A percentile compares a stretch with the other conserved stretches of the same genome.
phyloP scores from a whole-genome alignment of 306 rosid species.

The Glycine tomentella region DNA sequence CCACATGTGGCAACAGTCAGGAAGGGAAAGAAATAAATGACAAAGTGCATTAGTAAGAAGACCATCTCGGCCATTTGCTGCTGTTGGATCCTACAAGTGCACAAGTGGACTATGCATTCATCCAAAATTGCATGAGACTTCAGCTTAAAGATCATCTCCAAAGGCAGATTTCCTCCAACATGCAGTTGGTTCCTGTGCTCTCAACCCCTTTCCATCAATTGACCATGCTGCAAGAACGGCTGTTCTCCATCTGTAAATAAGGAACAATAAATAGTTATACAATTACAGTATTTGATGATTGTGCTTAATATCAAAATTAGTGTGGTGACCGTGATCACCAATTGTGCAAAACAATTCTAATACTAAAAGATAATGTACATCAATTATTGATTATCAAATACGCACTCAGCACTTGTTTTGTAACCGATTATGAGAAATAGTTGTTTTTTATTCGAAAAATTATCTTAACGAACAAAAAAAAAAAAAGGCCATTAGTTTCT shows the following conservation, averaged over 20 bases:
- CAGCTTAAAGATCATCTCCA: neutral
- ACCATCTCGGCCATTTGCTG: slow-evolving; percentile 30
- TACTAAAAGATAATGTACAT: slow-evolving; percentile 1
- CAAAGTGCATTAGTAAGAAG: slow-evolving; percentile 25
- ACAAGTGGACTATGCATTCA: slow-evolving; percentile 31
- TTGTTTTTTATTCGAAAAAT: neutral
- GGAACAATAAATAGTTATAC: slow-evolving; percentile 1
- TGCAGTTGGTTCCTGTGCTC: slow-evolving; percentile 18
- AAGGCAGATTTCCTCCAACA: neutral
- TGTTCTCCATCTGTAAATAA: slow-evolving; percentile 67
- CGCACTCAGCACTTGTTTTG: neutral
- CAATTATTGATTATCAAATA: neutral
- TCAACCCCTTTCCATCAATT: slow-evolving; percentile 58
- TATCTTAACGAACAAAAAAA: neutral
- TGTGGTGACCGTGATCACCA: neutral
- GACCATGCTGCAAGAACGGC: slow-evolving; percentile 51
- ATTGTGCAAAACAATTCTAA: slow-evolving; percentile 1
- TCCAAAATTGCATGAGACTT: slow-evolving; percentile 20
- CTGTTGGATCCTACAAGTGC: slow-evolving; percentile 20
- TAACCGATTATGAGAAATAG: neutral
- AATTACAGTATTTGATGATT: neutral
- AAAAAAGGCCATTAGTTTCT: neutral
- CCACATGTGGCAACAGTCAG: slow-evolving; percentile 5
- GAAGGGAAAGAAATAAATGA: slow-evolving; percentile 24
- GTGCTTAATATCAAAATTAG: neutral